These are phyloP conservation scores for Apiotrichum gamsii DNA, from an alignment of 1,284 basidiomycete species.

Conservation along the genomic window DNA sequence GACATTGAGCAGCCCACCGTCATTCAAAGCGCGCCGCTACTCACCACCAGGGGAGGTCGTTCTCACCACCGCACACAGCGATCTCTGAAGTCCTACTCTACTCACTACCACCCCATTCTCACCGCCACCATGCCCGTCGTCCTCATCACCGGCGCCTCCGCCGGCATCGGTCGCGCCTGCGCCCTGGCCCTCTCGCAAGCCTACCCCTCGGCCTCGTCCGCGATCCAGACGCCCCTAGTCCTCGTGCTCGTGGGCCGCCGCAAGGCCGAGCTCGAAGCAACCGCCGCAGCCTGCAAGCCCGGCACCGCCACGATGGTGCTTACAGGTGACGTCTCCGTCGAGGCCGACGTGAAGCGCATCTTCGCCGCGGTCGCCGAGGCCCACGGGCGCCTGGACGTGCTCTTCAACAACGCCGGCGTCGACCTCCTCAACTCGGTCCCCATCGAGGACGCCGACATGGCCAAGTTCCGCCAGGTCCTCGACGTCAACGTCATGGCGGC, in stretches of 20 bases:
- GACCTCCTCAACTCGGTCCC: slow-evolving; percentile 47
- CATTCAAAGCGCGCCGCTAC: too few species aligned
- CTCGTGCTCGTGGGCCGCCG: slow-evolving; percentile 58
- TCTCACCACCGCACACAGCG: neutral
- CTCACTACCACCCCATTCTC: neutral
- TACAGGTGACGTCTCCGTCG: slow-evolving; percentile 55
- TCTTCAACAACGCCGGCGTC: slow-evolving; percentile 54
- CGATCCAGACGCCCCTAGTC: slow-evolving; percentile 53
- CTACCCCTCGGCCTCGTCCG: slow-evolving; percentile 11
- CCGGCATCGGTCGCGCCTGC: slow-evolving; percentile 53
- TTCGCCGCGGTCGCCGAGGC: slow-evolving; percentile 55
- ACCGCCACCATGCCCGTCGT: slow-evolving; percentile 17
- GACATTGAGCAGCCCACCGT: too few species aligned
- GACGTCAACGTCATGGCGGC: slow-evolving; percentile 65
- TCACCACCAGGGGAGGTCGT: too few species aligned
- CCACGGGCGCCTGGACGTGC: slow-evolving; percentile 63
- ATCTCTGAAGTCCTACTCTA: neutral
- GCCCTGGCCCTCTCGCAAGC: slow-evolving; percentile 54
- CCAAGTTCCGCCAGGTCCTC: slow-evolving; percentile 59
- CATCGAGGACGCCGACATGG: slow-evolving; percentile 61
- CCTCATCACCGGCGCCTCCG: slow-evolving; percentile 45
- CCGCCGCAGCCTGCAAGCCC: slow-evolving; percentile 39
- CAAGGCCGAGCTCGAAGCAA: slow-evolving; percentile 57
- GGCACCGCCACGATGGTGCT: slow-evolving; percentile 48
- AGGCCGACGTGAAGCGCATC: slow-evolving; percentile 45